Evolutionary conservation across 2,329 filamentous ascomycete species (phyloP).

Genomic region (Tolypocladium nubicola): DNA sequence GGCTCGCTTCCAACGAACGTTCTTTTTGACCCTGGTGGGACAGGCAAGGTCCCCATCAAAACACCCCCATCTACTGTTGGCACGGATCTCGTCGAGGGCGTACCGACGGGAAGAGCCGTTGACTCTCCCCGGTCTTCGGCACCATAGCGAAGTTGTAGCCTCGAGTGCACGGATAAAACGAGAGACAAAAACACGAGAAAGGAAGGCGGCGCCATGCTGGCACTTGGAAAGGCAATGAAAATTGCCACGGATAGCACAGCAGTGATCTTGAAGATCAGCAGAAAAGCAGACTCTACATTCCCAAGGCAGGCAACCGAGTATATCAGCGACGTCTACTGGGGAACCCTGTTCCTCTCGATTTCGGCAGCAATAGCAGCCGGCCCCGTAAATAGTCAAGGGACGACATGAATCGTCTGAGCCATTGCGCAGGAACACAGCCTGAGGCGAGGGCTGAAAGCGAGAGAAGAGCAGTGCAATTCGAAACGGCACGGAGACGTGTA

Average conservation of each 20-base stretch:
- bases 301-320: background rate
- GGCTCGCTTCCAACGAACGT: background rate
- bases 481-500: background rate
- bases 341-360: background rate
- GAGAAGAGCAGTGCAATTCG: background rate
- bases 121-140: conserved; percentile 1
- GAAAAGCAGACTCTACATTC: background rate
- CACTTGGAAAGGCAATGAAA: background rate
- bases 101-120: conserved; percentile 1
- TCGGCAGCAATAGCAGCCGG: background rate
- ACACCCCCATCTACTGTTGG: background rate
- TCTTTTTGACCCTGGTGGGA: conserved; percentile 1
- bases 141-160: conserved; percentile 6
- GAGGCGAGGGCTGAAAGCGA: background rate
- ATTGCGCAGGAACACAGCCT: background rate
- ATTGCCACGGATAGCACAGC: background rate
- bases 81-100: background rate
- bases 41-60: conserved; percentile 5
- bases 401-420: background rate
- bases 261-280: background rate
- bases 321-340: background rate
- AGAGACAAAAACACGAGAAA: conserved; percentile 4
- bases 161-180: conserved; percentile 3
- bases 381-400: background rate
- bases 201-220: conserved; percentile 3